These are phyloP conservation scores for Phaeosphaeriaceae sp. DNA, from an alignment of 2,329 filamentous ascomycete genomes.

Conservation along the genomic window DNA sequence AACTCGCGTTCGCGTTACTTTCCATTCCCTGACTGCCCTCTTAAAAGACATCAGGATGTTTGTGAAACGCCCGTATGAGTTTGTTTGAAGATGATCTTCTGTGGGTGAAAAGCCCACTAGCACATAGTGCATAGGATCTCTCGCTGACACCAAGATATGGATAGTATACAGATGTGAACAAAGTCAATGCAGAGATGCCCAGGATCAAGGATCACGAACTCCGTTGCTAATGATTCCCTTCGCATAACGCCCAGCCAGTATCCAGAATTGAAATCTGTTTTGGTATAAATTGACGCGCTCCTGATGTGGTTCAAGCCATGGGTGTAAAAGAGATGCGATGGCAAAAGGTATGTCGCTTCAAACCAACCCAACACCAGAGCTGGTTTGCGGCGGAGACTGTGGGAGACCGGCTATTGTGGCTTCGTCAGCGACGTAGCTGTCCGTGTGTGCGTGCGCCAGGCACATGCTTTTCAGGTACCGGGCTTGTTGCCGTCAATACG, in stretches of 20 bases:
- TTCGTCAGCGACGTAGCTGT: background rate
- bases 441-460: background rate
- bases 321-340: background rate
- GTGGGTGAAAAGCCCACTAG: too few relatives aligned
- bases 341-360: background rate
- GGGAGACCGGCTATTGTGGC: too few relatives aligned
- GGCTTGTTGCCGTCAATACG: conserved; percentile 7
- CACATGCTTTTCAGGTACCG: background rate
- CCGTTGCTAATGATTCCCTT: background rate
- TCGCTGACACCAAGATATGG: background rate
- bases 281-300: background rate
- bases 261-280: background rate
- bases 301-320: background rate
- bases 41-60: too few relatives aligned
- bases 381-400: background rate
- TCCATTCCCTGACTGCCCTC: too few relatives aligned
- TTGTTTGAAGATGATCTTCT: too few relatives aligned
- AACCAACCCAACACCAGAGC: background rate
- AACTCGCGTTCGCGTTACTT: too few relatives aligned
- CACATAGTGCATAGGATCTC: too few relatives aligned
- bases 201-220: background rate
- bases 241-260: background rate
- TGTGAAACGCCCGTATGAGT: too few relatives aligned
- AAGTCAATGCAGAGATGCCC: background rate
- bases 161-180: background rate